Percentiles rank a stretch among this genome's conserved stretches.
Evolutionary conservation across 75 land plant genomes (phyloP).

Genomic region (Cryptomeria japonica): DNA sequence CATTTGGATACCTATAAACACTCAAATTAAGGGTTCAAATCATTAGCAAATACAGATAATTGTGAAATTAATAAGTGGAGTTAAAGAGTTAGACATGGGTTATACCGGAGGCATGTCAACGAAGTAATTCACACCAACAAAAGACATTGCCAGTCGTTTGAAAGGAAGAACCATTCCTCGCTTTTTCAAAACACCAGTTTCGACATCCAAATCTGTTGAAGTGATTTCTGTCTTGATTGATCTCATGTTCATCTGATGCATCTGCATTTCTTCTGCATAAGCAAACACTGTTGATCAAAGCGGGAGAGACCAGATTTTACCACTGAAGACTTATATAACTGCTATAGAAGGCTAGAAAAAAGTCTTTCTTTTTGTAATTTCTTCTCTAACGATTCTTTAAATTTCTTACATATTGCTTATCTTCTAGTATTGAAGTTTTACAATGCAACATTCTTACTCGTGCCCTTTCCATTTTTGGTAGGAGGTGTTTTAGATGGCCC

Average conservation of each 20-base stretch:
- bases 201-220: neutral
- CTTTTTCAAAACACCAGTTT: neutral
- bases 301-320: neutral
- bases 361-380: no score
- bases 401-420: neutral
- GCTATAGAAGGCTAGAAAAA: neutral
- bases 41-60: neutral
- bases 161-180: constrained; percentile 40
- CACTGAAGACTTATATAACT: neutral
- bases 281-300: neutral
- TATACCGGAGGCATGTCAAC: constrained; percentile 40
- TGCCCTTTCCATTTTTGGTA: neutral
- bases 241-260: neutral
- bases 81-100: neutral
- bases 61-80: neutral
- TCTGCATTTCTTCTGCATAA: neutral
- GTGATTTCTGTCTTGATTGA: neutral
- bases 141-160: constrained; percentile 25
- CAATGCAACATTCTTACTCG: neutral
- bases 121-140: constrained; percentile 31
- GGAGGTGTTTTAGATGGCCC: neutral
- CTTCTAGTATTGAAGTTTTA: neutral
- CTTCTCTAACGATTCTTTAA: no score
- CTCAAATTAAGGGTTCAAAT: neutral
- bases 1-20: neutral